Evolutionary conservation across 2,329 filamentous ascomycete species (phyloP).

Genomic region (Cercospora nicotianae): DNA sequence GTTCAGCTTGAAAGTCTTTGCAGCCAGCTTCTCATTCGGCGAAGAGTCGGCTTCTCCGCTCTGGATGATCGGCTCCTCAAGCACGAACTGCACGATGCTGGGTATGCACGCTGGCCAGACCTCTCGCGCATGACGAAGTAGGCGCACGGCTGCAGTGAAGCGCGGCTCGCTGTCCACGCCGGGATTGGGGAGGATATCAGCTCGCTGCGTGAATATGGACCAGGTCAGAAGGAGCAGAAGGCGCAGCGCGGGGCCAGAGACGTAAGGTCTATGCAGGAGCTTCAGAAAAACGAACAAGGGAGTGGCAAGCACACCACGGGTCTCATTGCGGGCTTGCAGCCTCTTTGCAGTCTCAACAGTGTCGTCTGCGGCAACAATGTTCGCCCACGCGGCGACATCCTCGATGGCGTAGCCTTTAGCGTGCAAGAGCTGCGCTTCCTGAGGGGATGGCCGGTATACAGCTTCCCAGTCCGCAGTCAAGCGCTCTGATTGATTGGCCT

Average conservation of each 20-base stretch:
- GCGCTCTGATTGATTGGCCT: constrained; percentile 2
- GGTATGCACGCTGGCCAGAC: constrained; percentile 50
- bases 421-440: constrained; percentile 21
- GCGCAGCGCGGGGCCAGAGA: constrained; percentile 46
- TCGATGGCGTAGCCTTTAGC: constrained; percentile 21
- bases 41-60: background rate
- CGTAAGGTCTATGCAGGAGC: constrained; percentile 46
- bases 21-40: background rate
- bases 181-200: background rate
- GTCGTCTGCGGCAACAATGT: constrained; percentile 27
- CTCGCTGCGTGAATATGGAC: constrained; percentile 8
- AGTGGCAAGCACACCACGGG: constrained; percentile 25
- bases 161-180: constrained; percentile 23
- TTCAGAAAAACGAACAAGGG: constrained; percentile 52
- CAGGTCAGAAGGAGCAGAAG: constrained; percentile 38
- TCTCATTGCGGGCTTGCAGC: constrained; percentile 16
- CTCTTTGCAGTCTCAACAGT: constrained; percentile 25
- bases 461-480: constrained; percentile 22
- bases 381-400: constrained; percentile 33
- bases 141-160: constrained; percentile 46
- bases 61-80: background rate
- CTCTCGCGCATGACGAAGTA: constrained; percentile 53
- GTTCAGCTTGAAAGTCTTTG: constrained; percentile 29
- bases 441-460: constrained; percentile 11
- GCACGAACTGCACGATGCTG: constrained; percentile 23